Conservation (phyloP, 1,284 basidiomycete genomes). For the Mycosarcoma maydis region DNA sequence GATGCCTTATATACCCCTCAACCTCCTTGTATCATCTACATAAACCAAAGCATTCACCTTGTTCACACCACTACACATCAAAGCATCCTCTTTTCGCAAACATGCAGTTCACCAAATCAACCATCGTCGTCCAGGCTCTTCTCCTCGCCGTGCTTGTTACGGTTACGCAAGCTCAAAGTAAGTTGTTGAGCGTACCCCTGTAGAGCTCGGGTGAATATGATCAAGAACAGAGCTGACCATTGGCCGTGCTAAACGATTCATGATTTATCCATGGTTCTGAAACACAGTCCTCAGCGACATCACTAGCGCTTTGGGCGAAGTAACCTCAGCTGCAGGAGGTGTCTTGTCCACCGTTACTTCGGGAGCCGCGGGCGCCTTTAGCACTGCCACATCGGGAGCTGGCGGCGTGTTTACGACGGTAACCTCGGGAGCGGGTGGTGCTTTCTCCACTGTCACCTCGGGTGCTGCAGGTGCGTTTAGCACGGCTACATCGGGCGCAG, state of each 20-base stretch:
- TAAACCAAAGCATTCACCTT: too few species aligned
- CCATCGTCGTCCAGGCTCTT: slow-evolving; percentile 26
- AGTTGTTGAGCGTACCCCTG: too few species aligned
- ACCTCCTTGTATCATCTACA: too few species aligned
- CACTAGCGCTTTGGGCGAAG: slow-evolving; percentile 12
- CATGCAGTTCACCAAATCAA: slow-evolving; percentile 35
- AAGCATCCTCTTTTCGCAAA: too few species aligned
- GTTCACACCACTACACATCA: too few species aligned
- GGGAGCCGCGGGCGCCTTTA: slow-evolving; percentile 1
- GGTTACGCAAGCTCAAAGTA: slow-evolving; percentile 32
- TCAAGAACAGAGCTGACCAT: too few species aligned
- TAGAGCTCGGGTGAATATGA: too few species aligned
- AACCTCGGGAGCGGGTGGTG: slow-evolving; percentile 4
- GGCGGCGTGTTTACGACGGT: background rate
- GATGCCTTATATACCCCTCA: too few species aligned
- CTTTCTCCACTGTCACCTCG: slow-evolving; percentile 1
- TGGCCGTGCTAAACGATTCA: too few species aligned
- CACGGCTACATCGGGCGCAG: background rate
- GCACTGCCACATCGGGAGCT: slow-evolving; percentile 1
- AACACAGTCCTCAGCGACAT: slow-evolving; percentile 1
- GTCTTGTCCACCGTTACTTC: slow-evolving; percentile 8
- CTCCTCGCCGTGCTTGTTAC: slow-evolving; percentile 31
- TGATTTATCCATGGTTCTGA: too few species aligned
- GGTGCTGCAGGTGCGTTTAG: slow-evolving; percentile 1
- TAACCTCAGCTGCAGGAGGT: slow-evolving; percentile 11